phyloP scores from a whole-genome alignment of 1,284 basidiomycete genomes.

The Trichosporon coremiiforme region DNA sequence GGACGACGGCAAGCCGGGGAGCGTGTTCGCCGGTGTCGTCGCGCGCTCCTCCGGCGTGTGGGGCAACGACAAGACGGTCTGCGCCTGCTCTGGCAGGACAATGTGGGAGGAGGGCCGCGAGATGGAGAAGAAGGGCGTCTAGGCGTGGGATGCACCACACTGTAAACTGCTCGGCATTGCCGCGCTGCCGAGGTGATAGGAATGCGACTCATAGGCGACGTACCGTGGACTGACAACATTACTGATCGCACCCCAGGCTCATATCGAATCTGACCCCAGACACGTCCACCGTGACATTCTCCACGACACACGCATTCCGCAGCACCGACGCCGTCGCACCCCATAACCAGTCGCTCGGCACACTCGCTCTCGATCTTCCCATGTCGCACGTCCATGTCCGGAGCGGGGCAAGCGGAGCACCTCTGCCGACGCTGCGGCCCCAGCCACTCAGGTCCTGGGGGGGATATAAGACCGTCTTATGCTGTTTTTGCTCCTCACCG shows the following conservation, averaged over 20 bases:
- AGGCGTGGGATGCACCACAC: background rate
- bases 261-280: background rate
- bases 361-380: background rate
- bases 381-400: too few species aligned
- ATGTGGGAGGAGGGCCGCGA: conserved; percentile 58
- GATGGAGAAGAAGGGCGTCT: conserved; percentile 49
- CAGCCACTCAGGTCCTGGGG: background rate
- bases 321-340: background rate
- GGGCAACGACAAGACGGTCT: conserved; percentile 58
- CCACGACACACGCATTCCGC: conserved; percentile 1
- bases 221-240: background rate
- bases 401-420: background rate
- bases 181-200: background rate
- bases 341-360: background rate
- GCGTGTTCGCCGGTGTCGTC: conserved; percentile 56
- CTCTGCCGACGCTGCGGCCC: too few species aligned
- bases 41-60: conserved; percentile 56
- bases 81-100: conserved; percentile 56
- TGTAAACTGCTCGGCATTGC: background rate
- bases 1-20: conserved; percentile 10
- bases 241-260: background rate
- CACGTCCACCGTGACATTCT: background rate
- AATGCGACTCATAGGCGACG: background rate
- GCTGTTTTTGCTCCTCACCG: background rate
- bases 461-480: background rate